Evolutionary conservation across 441 rosid species (phyloP).

Genomic region (Viola pubescens): DNA sequence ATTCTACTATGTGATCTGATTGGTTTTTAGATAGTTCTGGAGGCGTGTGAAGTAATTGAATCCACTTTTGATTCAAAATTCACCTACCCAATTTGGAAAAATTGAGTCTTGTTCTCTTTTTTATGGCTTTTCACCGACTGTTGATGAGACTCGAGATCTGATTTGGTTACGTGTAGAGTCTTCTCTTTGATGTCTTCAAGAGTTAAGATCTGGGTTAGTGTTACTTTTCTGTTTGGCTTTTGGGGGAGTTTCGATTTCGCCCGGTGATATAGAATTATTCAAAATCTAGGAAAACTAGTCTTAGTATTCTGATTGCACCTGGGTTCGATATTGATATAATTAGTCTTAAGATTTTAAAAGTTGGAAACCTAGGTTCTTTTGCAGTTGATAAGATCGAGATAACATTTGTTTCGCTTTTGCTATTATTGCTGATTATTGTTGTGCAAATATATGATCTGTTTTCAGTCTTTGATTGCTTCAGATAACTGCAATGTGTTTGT

Average conservation of each 20-base stretch:
- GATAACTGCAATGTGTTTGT: background rate
- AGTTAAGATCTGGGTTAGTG: background rate
- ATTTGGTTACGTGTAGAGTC: background rate
- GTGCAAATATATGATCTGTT: background rate
- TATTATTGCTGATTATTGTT: background rate
- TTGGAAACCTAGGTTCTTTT: background rate
- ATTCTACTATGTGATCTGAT: too few species aligned
- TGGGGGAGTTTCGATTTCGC: background rate
- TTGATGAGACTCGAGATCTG: background rate
- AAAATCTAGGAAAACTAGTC: background rate
- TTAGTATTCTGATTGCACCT: too few species aligned
- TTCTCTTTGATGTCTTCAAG: background rate
- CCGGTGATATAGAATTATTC: background rate
- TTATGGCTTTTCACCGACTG: too few species aligned
- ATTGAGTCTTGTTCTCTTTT: too few species aligned
- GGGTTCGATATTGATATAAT: too few species aligned
- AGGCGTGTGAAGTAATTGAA: too few species aligned
- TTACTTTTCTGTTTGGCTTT: slow-evolving; percentile 1
- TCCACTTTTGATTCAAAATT: too few species aligned
- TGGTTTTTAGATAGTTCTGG: too few species aligned
- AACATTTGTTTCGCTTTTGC: background rate
- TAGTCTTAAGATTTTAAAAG: too few species aligned
- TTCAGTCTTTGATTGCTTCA: background rate
- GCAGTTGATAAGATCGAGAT: background rate
- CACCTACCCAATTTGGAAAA: too few species aligned